Percentiles rank a stretch among this genome's conserved stretches.
These are phyloP conservation scores for Fraxinus paxiana DNA, from an alignment of 305 asterid genomes.

Conservation along the genomic window DNA sequence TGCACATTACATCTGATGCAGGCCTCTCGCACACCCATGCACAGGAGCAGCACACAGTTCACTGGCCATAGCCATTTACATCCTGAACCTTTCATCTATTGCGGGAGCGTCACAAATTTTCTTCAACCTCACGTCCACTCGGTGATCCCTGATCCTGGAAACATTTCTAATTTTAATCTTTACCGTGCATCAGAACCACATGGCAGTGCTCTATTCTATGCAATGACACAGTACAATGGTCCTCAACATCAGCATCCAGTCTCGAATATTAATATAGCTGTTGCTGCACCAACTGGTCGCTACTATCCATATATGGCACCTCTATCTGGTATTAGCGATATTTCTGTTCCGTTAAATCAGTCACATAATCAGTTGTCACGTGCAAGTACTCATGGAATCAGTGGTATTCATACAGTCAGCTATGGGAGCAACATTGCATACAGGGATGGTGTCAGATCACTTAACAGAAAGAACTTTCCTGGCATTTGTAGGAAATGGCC, in stretches of 20 bases:
- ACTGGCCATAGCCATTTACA: slow-evolving; percentile 29
- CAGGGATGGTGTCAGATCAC: slow-evolving; percentile 25
- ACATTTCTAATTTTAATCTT: slow-evolving; percentile 26
- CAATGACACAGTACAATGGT: slow-evolving; percentile 31
- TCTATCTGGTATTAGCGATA: too few species aligned
- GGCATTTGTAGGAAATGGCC: slow-evolving; percentile 59
- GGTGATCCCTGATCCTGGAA: slow-evolving; percentile 27
- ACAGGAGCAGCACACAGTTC: neutral
- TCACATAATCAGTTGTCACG: slow-evolving; percentile 42
- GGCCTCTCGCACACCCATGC: neutral
- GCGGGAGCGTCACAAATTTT: slow-evolving; percentile 33
- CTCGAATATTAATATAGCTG: slow-evolving; percentile 25
- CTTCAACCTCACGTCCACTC: slow-evolving; percentile 34
- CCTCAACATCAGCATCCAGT: slow-evolving; percentile 29
- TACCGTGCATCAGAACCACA: slow-evolving; percentile 34
- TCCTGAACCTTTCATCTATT: slow-evolving; percentile 25
- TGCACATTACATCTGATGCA: neutral
- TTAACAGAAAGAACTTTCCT: slow-evolving; percentile 35
- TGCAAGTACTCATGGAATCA: slow-evolving; percentile 38
- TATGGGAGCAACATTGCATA: slow-evolving; percentile 41
- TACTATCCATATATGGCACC: slow-evolving; percentile 19
- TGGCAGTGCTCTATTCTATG: slow-evolving; percentile 33
- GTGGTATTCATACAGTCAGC: slow-evolving; percentile 46
- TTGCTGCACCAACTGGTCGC: slow-evolving; percentile 22
- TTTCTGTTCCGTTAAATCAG: neutral